These are phyloP conservation scores for Hygrophila difformis DNA, from an alignment of 257 asterid genomes.

Conservation along the genomic window DNA sequence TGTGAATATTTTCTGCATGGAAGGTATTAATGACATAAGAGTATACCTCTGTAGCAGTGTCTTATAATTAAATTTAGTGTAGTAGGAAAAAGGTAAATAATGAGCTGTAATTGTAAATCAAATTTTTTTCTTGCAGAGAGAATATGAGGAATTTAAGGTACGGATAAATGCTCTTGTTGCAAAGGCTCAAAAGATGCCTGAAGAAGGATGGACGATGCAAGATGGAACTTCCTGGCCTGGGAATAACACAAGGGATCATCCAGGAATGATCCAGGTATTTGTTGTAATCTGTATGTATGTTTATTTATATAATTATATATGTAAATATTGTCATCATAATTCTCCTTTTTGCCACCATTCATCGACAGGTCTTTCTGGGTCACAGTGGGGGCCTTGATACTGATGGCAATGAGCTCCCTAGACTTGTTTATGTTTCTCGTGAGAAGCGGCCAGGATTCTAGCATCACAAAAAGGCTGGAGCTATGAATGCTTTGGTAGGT, in stretches of 20 bases:
- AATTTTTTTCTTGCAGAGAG: conserved; percentile 40
- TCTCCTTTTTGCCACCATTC: background rate
- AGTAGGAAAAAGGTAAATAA: background rate
- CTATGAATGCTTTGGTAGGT: conserved; percentile 82
- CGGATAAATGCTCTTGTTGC: conserved; percentile 65
- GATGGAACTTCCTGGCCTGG: conserved; percentile 86
- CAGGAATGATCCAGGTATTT: conserved; percentile 65
- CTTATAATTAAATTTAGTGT: background rate
- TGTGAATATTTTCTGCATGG: too few relatives aligned
- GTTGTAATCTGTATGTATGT: conserved; percentile 1
- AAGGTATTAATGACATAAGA: too few relatives aligned
- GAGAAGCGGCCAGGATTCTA: conserved; percentile 82
- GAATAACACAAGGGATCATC: conserved; percentile 63
- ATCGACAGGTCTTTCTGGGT: conserved; percentile 56
- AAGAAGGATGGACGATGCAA: conserved; percentile 86
- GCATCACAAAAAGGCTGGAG: conserved; percentile 85
- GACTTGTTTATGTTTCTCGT: conserved; percentile 75
- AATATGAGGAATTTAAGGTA: conserved; percentile 66
- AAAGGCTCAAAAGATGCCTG: conserved; percentile 76
- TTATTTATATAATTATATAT: conserved; percentile 1
- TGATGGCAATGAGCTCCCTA: conserved; percentile 74
- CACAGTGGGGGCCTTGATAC: conserved; percentile 67
- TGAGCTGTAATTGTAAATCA: conserved; percentile 10
- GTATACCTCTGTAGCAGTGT: background rate
- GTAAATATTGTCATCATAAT: conserved; percentile 8